phyloP scores from a whole-genome alignment of 495 filamentous ascomycete species.

The Talaromyces adpressus region DNA sequence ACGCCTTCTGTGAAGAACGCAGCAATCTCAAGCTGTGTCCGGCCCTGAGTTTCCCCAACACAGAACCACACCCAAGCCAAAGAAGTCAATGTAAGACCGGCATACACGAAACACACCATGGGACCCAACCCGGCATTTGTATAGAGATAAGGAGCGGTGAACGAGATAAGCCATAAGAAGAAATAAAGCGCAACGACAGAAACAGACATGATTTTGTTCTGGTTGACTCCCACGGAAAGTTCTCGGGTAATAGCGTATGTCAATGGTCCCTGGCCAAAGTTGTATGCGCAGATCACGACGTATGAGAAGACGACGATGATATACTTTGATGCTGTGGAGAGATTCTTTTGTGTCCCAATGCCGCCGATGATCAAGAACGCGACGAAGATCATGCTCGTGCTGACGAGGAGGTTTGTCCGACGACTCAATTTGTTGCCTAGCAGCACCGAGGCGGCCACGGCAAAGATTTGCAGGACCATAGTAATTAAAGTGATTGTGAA shows the following conservation, averaged over 20 bases:
- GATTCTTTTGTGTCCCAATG: constrained; percentile 18
- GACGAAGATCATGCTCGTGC: constrained; percentile 20
- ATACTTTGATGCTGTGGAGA: constrained; percentile 10
- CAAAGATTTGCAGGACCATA: no score
- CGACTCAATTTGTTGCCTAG: no score
- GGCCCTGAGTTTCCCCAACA: constrained; percentile 29
- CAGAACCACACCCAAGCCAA: constrained; percentile 34
- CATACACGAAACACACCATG: constrained; percentile 21
- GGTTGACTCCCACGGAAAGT: constrained; percentile 30
- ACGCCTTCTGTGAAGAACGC: constrained; percentile 22
- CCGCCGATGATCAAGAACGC: constrained; percentile 27
- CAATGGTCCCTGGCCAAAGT: constrained; percentile 27
- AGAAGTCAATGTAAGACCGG: constrained; percentile 19
- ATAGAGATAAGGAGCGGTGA: constrained; percentile 33
- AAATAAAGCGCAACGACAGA: constrained; percentile 26
- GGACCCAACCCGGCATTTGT: constrained; percentile 26
- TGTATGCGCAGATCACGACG: constrained; percentile 28
- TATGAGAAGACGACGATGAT: constrained; percentile 27
- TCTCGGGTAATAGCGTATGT: constrained; percentile 26
- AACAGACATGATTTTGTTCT: constrained; percentile 27
- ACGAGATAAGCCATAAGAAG: constrained; percentile 27
- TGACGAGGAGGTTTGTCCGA: constrained; percentile 19
- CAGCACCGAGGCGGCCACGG: no score
- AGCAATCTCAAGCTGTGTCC: constrained; percentile 24
- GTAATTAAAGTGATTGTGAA: no score